phyloP scores from a whole-genome alignment of 768 basidiomycete species.

The Serpula lacrymans region DNA sequence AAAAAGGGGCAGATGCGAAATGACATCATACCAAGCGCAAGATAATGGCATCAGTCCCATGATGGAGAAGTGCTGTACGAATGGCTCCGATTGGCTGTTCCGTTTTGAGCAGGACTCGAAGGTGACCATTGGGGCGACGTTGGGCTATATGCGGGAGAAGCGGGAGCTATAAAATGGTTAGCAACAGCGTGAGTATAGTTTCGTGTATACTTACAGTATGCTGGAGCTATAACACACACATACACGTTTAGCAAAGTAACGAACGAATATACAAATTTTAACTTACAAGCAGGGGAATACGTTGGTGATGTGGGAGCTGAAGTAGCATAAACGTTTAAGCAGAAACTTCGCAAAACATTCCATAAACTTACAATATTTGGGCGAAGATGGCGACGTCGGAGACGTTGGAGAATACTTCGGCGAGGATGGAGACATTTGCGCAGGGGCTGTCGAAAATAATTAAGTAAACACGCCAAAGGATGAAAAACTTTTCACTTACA shows the following conservation, averaged over 20 bases:
- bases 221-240: constrained; percentile 50
- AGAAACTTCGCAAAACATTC: not conserved
- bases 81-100: constrained; percentile 35
- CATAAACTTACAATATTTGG: constrained; percentile 75
- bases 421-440: constrained; percentile 83
- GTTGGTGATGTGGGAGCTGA: constrained; percentile 83
- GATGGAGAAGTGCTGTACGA: constrained; percentile 50
- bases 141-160: constrained; percentile 84
- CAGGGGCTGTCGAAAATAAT: constrained; percentile 50
- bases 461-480: not conserved
- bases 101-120: constrained; percentile 67
- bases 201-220: constrained; percentile 59
- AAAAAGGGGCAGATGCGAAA: constrained; percentile 16
- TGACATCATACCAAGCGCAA: constrained; percentile 3
- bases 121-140: constrained; percentile 85
- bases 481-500: constrained; percentile 51
- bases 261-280: not conserved
- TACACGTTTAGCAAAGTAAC: constrained; percentile 7
- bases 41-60: constrained; percentile 38
- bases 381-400: constrained; percentile 87
- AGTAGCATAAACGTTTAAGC: constrained; percentile 1
- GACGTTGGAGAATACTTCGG: constrained; percentile 94
- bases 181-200: constrained; percentile 9
- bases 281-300: constrained; percentile 86
- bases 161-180: constrained; percentile 52